Conservation (phyloP, 164 flowering plant genomes). For the Magnolia changhungtana region DNA sequence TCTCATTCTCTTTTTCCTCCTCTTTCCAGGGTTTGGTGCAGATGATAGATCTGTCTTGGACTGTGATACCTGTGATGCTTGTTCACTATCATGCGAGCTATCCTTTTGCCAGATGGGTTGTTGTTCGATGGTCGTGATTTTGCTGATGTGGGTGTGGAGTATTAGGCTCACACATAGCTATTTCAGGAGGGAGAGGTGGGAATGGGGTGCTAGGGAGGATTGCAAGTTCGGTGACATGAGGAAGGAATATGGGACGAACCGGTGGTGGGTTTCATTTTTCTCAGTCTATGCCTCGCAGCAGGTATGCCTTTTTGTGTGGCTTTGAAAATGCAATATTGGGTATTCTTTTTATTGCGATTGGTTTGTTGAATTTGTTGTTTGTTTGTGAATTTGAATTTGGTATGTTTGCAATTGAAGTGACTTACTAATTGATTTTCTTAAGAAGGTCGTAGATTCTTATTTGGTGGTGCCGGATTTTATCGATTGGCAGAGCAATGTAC, state of each 20-base stretch:
- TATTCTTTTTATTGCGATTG: not conserved
- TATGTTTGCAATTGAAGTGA: not conserved
- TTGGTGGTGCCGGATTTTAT: too few relatives aligned
- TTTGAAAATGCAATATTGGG: not conserved
- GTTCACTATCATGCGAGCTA: conserved; percentile 71
- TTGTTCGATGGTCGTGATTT: conserved; percentile 47
- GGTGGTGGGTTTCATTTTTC: conserved; percentile 97
- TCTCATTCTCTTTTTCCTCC: not conserved
- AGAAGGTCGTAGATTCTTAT: not conserved
- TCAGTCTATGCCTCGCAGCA: conserved; percentile 70
- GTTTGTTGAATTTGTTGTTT: not conserved
- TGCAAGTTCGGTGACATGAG: conserved; percentile 86
- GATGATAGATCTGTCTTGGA: conserved; percentile 96
- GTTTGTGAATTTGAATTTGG: not conserved
- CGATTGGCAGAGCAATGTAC: not conserved
- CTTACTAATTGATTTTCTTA: not conserved
- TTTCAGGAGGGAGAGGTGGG: conserved; percentile 85
- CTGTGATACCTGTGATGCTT: conserved; percentile 87
- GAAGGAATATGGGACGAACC: conserved; percentile 53
- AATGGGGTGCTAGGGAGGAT: conserved; percentile 85
- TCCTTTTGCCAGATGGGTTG: conserved; percentile 45
- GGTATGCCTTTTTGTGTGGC: conserved; percentile 30
- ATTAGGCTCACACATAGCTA: conserved; percentile 80
- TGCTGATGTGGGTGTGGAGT: conserved; percentile 83
- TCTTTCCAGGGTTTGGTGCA: conserved; percentile 26